These are phyloP conservation scores for Penicillium nordicum DNA, from an alignment of 2,329 filamentous ascomycete genomes.

Conservation along the genomic window DNA sequence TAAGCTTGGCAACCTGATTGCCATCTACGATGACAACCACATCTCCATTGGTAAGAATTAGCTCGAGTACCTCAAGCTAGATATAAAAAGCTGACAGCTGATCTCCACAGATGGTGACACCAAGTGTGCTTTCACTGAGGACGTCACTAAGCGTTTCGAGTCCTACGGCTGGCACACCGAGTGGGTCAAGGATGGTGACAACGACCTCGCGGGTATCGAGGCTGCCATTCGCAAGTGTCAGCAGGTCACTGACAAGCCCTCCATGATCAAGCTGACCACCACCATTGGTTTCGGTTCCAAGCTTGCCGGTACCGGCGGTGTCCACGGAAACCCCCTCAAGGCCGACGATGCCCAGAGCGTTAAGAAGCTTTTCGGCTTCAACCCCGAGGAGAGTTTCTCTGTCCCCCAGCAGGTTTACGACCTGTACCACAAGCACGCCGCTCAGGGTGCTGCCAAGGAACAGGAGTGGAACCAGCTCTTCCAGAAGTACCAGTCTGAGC, in stretches of 20 bases:
- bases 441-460: slow-evolving; percentile 84
- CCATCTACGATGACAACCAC: slow-evolving; percentile 97
- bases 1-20: slow-evolving; percentile 95
- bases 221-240: slow-evolving; percentile 80
- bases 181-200: slow-evolving; percentile 81
- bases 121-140: slow-evolving; percentile 94
- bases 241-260: slow-evolving; percentile 91
- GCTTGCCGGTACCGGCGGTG: slow-evolving; percentile 87
- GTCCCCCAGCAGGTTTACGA: slow-evolving; percentile 96
- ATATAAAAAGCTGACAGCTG: slow-evolving; percentile 6
- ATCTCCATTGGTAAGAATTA: slow-evolving; percentile 68
- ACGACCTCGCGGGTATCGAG: slow-evolving; percentile 83
- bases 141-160: slow-evolving; percentile 92
- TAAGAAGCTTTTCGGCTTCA: slow-evolving; percentile 94
- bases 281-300: slow-evolving; percentile 96
- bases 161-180: slow-evolving; percentile 93
- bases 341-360: slow-evolving; percentile 88
- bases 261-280: slow-evolving; percentile 93
- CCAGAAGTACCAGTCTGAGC: slow-evolving; percentile 75
- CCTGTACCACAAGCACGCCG: slow-evolving; percentile 76
- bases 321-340: slow-evolving; percentile 96
- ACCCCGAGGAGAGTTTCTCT: slow-evolving; percentile 87
- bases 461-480: slow-evolving; percentile 94
- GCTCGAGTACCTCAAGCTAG: not conserved
- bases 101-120: slow-evolving; percentile 74